Evolutionary conservation across 1,284 basidiomycete genomes (phyloP), one percentile per base, ranked within the genome.

Genomic region (Naganishia albida): DNA sequence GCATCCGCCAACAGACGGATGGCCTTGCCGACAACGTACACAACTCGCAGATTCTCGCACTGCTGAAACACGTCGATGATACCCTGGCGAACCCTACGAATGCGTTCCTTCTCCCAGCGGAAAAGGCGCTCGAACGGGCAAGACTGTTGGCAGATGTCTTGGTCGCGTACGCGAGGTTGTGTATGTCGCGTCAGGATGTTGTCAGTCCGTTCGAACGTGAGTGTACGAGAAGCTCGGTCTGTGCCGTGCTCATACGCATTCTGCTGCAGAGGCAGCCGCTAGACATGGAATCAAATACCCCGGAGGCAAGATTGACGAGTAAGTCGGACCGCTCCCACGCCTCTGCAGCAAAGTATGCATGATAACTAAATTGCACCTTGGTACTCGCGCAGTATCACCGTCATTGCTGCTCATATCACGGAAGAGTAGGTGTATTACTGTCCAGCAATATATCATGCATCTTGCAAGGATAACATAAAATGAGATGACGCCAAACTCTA

Each of bases 21-120:
- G 84, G 84, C 0, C 73, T 83, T 48, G 78, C 77, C 48, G 84
- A 85, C 71, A 85, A 85, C 70, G 67, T 77, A 26, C 68, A 71
- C 54, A 60, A 52, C 15, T 34, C 62, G 10, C 55, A 57, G 12
- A 56, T 56, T 0, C 40, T 62, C 18, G 63, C 48, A n/a, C 63
- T 68, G 7, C 49, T 65, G 8, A 63, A 65, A 28, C 60, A 69
- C 40, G 67, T 76, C 28, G 69, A 77, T 18, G 43, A 44, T 2
- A 65, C 62, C 8, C 43, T 68, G 25, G 62, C 59, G 15, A 69
- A 68, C 38, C 74, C 76, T 39, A 68, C 68, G 2, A 78, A 78
- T 66, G 66, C 71, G 2, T 72, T 73, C 63, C 67, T 78, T 10
- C 62, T 69, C 1, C 60, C 70, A 3, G 60, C 68, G 1, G 77